A percentile compares a stretch with the other conserved stretches of the same genome.
These are phyloP conservation scores for Digitaria exilis DNA, from an alignment of 202 grass and related monocot genomes.

Conservation along the genomic window DNA sequence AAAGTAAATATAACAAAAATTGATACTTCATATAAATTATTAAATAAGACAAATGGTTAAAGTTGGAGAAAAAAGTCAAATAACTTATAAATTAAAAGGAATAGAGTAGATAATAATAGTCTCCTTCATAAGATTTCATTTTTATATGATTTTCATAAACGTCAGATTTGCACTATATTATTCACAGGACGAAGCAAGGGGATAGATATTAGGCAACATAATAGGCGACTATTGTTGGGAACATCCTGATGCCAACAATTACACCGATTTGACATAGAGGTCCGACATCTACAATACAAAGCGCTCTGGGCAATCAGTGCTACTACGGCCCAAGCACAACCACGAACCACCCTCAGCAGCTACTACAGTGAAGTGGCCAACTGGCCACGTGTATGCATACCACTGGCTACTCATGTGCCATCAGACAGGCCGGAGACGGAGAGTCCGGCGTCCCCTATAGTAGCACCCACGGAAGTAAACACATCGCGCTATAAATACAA, in stretches of 20 bases:
- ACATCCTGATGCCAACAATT: not conserved
- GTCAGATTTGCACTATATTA: too few relatives aligned
- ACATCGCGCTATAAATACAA: not conserved
- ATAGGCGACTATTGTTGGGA: not conserved
- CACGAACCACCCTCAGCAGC: not conserved
- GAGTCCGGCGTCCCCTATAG: not conserved
- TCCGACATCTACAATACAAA: not conserved
- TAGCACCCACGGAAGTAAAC: constrained; percentile 28
- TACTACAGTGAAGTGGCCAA: not conserved
- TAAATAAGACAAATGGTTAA: too few relatives aligned
- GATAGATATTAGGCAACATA: too few relatives aligned
- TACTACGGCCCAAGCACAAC: not conserved
- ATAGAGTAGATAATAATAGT: too few relatives aligned
- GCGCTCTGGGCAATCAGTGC: not conserved
- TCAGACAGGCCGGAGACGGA: too few relatives aligned
- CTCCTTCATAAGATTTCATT: too few relatives aligned
- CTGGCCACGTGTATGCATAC: constrained; percentile 10
- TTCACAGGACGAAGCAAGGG: too few relatives aligned
- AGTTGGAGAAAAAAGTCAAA: too few relatives aligned
- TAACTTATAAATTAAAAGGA: too few relatives aligned
- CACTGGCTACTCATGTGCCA: not conserved
- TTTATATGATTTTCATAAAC: too few relatives aligned
- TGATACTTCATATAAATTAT: too few relatives aligned
- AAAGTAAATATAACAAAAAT: too few relatives aligned
- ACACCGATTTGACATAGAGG: not conserved